Evolutionary conservation across 345 rosid species (phyloP), one percentile per base, ranked within the genome.

Genomic region (Geranium brycei): DNA sequence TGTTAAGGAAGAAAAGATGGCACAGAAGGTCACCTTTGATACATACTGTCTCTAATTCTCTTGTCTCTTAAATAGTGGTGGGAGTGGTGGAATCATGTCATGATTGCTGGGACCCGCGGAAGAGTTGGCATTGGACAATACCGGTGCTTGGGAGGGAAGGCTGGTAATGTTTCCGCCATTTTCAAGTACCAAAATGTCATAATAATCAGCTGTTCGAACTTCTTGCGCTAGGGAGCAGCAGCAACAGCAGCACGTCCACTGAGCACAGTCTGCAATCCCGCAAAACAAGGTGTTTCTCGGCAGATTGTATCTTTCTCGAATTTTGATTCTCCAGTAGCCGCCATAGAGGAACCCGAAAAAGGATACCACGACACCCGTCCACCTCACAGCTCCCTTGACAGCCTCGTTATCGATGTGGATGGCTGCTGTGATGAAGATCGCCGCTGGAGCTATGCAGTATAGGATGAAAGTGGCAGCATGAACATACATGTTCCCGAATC

Each of bases 321-420:
- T 83, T 64, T 79, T 83, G 57, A 80, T 79, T 70, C 88, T 81
- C 88, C 85, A 83, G 70, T 73, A 83, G 5, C 88, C 83, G n/a
- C 88, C 83, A 19, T 80, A 83, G 13, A 81, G 77, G 18, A 81
- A 51, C 62, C 88, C 88, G 53, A 75, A 83, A 41, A 83, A 18
- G 62, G 85, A 80, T 5, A 81, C 81, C 8, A 70, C 62, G 19
- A 81, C 7, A 16, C 88, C 85, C 1, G 77, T 75, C 51, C 70
- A 51, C 51, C 75, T 77, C 64, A 83, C 69, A 31, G 66, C 78
- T 63, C 70, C 64, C 61, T 79, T 62, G 57, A 65, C 70, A 3
- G 57, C 63, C 61, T 77, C 80, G 32, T 77, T 69, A 7, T 83
- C 83, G 17, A 83, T 76, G 63, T 83, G 78, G 60, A 76, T n/a